These are phyloP conservation scores for Abrus precatorius DNA, from an alignment of 306 rosid genomes.

Conservation along the genomic window DNA sequence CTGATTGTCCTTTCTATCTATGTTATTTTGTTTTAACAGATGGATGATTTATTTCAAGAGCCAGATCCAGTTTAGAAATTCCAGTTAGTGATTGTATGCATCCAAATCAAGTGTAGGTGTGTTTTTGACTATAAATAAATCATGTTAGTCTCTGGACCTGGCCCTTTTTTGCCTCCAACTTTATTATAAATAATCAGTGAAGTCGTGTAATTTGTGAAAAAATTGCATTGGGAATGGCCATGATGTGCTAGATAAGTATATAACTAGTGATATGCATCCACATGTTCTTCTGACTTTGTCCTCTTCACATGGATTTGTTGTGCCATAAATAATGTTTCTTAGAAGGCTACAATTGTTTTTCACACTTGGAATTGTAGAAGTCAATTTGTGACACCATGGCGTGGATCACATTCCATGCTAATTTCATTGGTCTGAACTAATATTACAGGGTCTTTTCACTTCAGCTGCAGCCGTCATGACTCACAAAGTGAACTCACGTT, in stretches of 20 bases:
- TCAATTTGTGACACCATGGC: constrained; percentile 20
- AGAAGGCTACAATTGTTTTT: neutral
- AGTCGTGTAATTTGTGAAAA: constrained; percentile 22
- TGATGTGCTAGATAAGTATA: constrained; percentile 21
- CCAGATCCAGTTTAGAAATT: constrained; percentile 42
- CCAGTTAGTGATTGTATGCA: constrained; percentile 36
- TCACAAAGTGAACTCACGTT: neutral
- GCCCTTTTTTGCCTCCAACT: constrained; percentile 30
- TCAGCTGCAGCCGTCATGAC: neutral
- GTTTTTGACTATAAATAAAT: constrained; percentile 37
- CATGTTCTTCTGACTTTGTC: constrained; percentile 28
- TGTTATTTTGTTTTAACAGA: constrained; percentile 40
- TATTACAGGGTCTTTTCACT: neutral
- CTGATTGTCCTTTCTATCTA: constrained; percentile 33
- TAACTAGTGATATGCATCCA: constrained; percentile 28
- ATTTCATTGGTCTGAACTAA: constrained; percentile 6
- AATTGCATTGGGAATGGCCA: constrained; percentile 40
- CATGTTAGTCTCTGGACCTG: constrained; percentile 26
- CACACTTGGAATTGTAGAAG: neutral
- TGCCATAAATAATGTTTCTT: neutral
- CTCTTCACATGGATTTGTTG: constrained; percentile 3
- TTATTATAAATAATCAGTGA: constrained; percentile 25
- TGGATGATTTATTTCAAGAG: constrained; percentile 39
- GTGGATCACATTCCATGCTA: constrained; percentile 1
- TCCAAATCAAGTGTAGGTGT: constrained; percentile 41